Base-by-base conservation (phyloP, 441 rosid species). In the Breynia disticha region DNA sequence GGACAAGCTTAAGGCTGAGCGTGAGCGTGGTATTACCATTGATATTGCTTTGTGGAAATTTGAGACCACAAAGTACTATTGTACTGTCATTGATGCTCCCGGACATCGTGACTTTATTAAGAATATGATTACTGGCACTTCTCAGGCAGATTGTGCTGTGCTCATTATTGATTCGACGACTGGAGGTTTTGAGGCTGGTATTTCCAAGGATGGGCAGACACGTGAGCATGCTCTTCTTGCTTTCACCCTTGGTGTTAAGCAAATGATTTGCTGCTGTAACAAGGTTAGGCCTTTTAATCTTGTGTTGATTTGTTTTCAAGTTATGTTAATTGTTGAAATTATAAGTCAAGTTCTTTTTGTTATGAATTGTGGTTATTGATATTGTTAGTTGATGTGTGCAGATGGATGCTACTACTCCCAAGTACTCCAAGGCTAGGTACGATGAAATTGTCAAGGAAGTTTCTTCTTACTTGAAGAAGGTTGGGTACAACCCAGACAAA, bases 181-280 rank as follows among this genome's bases (percentile, higher is more conserved):
- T 46, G 81, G 84, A 50, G 80, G 81, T 71, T 78, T 78, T 44
- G 83, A 78, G 28, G 83, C 79, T 41, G 83, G 83, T 66, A 73
- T 78, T 56, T 78, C 84, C 49, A 79, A 79, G 79, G 81, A 79
- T 52, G 84, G 84, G n/a, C 81, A 76, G 72, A 79, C 84, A 48
- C 75, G 84, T 61, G 84, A 79, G 65, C 84, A 79, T n/a, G 83
- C 83, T 19, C 51, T 78, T 1, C 78, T 78, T 50, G 80, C 83
- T 0, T 78, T 78, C 60, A 78, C 83, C 60, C 80, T 78, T 28
- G 80, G 83, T 64, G 78, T 74, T 35, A 70, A 56, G 75, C 78
- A 73, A 42, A 73, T 73, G 78, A 73, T 73, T 28, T 73, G 78
- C 67, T 73, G 82, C 52, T 72, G 80, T 54, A 78, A 78, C 73